Evolutionary conservation across 1,284 basidiomycete species (phyloP), one percentile per base, ranked within the genome.

Genomic region (Microbotryomycetes sp.): DNA sequence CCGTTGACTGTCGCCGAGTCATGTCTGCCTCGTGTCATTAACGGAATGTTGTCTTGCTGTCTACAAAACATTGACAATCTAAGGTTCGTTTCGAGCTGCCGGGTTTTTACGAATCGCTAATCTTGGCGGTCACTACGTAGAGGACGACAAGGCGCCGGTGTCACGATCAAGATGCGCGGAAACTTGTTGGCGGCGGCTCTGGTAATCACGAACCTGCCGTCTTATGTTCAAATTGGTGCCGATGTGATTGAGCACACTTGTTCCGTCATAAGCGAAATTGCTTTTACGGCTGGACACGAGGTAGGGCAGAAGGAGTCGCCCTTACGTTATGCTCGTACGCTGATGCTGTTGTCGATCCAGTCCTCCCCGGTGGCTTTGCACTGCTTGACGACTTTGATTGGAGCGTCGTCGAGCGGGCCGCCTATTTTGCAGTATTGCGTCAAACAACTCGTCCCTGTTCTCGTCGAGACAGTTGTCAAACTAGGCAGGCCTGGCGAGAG

Each of bases 11-110:
- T 70, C 56, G 67, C 67, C 13, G 81, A 81, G 9, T 23, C 48
- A 21, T 50, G 11, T 21, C 59, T 77, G 21, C 71, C 70, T n/a
- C 67, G 71, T 18, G 77, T 90, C 4, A 76, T 96, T 0, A 91
- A 97, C 72, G 91, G 90, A 5, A 77, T 97, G 41, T 76, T 97
- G 11, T 92, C 90, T 0, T 82, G 86, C 1, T 91, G 89, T 72
- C 76, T 98, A 45, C 78, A 86, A 56, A 89, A 92, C 71, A 81
- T 97, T 24, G 91, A 97, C 69, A 90, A 88, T 65, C 90, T 96
- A 85, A 83, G 90, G 90, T 91, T 57, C 65, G 84, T 76, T 3
- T 29, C 6, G 24, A 35, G 21, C 28, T 49, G 23, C n/a, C 48
- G 23, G 46, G 28, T 60, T 57, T 60, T 52, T 27, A 66, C 30